These are phyloP conservation scores for Blastobotrys parvus DNA, from an alignment of 805 yeast genomes.

Conservation along the genomic window DNA sequence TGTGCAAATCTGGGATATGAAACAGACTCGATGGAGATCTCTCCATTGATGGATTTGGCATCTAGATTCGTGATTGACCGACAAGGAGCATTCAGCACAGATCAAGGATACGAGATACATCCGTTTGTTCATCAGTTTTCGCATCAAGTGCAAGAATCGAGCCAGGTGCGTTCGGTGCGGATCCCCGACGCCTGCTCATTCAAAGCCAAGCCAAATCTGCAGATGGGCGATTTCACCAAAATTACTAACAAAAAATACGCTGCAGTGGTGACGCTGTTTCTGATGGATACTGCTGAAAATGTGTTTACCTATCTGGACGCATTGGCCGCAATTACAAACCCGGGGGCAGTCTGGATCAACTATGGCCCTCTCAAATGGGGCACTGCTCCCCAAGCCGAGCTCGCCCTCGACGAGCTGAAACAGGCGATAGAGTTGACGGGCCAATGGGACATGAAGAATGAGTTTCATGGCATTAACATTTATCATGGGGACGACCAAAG, in stretches of 20 bases:
- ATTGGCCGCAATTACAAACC: constrained; percentile 41
- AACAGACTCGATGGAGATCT: constrained; percentile 70
- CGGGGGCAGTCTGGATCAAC: constrained; percentile 70
- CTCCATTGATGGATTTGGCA: constrained; percentile 66
- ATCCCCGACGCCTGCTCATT: constrained; percentile 8
- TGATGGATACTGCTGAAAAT: constrained; percentile 89
- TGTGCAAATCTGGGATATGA: constrained; percentile 31
- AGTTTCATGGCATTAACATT: constrained; percentile 21
- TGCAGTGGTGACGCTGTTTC: constrained; percentile 47
- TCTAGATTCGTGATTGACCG: constrained; percentile 19
- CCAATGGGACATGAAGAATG: constrained; percentile 38
- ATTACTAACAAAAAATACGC: constrained; percentile 34
- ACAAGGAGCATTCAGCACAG: not conserved
- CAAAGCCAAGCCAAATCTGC: constrained; percentile 5
- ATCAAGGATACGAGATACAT: constrained; percentile 13
- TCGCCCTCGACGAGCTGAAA: constrained; percentile 61
- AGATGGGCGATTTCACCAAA: constrained; percentile 55
- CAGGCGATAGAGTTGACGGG: constrained; percentile 48
- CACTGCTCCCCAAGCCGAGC: constrained; percentile 63
- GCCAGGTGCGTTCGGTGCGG: constrained; percentile 44
- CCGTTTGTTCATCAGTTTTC: constrained; percentile 56
- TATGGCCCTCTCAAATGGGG: constrained; percentile 92
- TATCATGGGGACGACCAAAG: constrained; percentile 25
- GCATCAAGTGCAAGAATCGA: constrained; percentile 41
- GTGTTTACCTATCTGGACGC: constrained; percentile 65